A percentile compares a stretch with the other conserved stretches of the same genome.
phyloP scores from a whole-genome alignment of 495 filamentous ascomycete genomes.

The Parathielavia appendiculata region DNA sequence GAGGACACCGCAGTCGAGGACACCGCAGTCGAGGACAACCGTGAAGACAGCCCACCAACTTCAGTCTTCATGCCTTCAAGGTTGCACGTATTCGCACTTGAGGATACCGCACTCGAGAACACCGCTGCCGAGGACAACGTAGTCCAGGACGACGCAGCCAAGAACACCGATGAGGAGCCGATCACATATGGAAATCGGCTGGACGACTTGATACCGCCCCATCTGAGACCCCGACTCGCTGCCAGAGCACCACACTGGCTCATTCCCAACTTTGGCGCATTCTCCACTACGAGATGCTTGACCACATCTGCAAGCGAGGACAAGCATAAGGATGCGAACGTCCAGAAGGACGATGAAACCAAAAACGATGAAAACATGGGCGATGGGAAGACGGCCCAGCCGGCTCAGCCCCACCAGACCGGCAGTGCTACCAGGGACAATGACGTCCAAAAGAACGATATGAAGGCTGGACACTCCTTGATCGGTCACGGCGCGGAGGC shows the following conservation, averaged over 20 bases:
- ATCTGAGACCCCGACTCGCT: neutral
- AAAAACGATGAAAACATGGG: neutral
- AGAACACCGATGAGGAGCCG: neutral
- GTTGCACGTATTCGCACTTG: no score
- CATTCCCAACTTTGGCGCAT: conserved; percentile 3
- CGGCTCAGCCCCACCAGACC: no score
- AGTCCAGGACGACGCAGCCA: neutral
- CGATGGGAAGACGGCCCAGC: no score
- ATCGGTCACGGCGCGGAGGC: neutral
- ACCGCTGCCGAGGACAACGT: neutral
- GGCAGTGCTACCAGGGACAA: no score
- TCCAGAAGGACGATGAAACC: neutral
- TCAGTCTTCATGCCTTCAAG: no score
- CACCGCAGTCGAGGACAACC: neutral
- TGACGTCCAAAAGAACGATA: no score
- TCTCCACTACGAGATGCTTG: no score
- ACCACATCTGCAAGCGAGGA: no score
- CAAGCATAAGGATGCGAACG: neutral
- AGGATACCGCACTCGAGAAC: neutral
- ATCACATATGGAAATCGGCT: neutral
- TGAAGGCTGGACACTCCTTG: neutral
- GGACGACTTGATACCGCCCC: neutral
- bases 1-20: neutral
- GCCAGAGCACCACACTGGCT: conserved; percentile 11
- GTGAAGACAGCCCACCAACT: no score